A percentile compares a stretch with the other conserved stretches of the same genome.
Evolutionary conservation across 495 filamentous ascomycete genomes (phyloP).

Genomic region (Bathelium albidoporum): DNA sequence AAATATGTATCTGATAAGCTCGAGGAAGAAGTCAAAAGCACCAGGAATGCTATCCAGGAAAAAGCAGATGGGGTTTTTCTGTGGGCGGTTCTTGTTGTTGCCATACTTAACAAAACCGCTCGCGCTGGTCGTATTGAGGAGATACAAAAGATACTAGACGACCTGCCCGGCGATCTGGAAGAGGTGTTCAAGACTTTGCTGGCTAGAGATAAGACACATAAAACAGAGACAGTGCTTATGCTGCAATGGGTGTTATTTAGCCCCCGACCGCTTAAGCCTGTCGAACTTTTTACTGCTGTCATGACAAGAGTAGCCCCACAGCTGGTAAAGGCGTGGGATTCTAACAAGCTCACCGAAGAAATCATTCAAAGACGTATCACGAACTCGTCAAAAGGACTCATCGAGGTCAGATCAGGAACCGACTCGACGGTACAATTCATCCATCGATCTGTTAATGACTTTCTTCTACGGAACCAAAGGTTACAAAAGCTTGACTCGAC

Average conservation of each 20-base stretch:
- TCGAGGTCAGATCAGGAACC: not conserved
- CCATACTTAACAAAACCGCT: slow-evolving; percentile 15
- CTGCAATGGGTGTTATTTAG: not conserved
- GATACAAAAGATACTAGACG: not conserved
- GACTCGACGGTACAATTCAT: not conserved
- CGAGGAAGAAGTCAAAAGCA: not conserved
- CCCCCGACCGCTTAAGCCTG: not conserved
- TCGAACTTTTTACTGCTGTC: not conserved
- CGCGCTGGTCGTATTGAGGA: slow-evolving; percentile 7
- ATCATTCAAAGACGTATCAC: not conserved
- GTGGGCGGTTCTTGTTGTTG: slow-evolving; percentile 22
- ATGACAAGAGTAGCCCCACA: not conserved
- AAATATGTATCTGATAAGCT: not conserved
- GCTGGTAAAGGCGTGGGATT: not conserved
- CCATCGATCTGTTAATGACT: not conserved
- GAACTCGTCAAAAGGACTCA: not conserved
- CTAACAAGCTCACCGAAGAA: not conserved
- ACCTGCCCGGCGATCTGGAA: not conserved
- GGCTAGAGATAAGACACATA: not conserved
- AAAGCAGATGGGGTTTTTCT: slow-evolving; percentile 22
- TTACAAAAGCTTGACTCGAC: not conserved
- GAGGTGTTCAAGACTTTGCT: not conserved
- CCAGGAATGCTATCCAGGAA: slow-evolving; percentile 3
- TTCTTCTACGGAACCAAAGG: not conserved
- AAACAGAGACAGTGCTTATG: not conserved